A percentile compares a stretch with the other conserved stretches of the same genome.
These are phyloP conservation scores for Thelonectria blattea DNA, from an alignment of 2,329 filamentous ascomycete species.

Conservation along the genomic window DNA sequence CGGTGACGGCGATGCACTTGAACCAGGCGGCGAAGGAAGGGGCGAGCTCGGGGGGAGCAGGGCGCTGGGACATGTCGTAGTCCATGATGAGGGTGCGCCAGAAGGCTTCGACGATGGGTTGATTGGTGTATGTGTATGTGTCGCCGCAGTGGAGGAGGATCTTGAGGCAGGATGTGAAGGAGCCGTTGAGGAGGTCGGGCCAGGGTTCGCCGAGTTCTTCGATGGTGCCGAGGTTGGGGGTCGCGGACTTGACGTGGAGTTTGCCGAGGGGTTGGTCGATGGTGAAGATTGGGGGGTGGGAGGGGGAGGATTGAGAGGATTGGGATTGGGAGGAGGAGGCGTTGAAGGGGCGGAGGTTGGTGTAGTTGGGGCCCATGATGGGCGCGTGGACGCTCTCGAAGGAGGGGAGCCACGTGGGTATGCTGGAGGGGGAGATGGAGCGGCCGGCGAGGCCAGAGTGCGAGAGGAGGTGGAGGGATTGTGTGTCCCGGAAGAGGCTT, in stretches of 20 bases:
- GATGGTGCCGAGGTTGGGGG: slow-evolving; percentile 27
- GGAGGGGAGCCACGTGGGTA: slow-evolving; percentile 32
- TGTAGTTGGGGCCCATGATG: slow-evolving; percentile 22
- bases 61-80: slow-evolving; percentile 28
- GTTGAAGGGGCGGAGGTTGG: slow-evolving; percentile 18
- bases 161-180: slow-evolving; percentile 23
- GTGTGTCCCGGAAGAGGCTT: slow-evolving; percentile 21
- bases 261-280: slow-evolving; percentile 15
- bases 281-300: slow-evolving; percentile 6
- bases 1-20: slow-evolving; percentile 21
- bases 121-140: slow-evolving; percentile 26
- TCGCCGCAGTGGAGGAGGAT: slow-evolving; percentile 32
- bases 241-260: slow-evolving; percentile 25
- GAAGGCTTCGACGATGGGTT: slow-evolving; percentile 37
- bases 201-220: slow-evolving; percentile 25
- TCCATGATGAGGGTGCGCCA: slow-evolving; percentile 38
- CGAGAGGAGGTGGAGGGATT: slow-evolving; percentile 32
- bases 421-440: slow-evolving; percentile 2
- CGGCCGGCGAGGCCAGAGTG: slow-evolving; percentile 26
- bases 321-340: slow-evolving; percentile 2
- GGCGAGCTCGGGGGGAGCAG: slow-evolving; percentile 23
- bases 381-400: slow-evolving; percentile 29
- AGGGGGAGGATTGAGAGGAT: too few species aligned
- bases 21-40: slow-evolving; percentile 28
- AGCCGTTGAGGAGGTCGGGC: slow-evolving; percentile 16